Base-by-base conservation (phyloP, 2,329 filamentous ascomycete genomes). In the Claviceps humidiphila region DNA sequence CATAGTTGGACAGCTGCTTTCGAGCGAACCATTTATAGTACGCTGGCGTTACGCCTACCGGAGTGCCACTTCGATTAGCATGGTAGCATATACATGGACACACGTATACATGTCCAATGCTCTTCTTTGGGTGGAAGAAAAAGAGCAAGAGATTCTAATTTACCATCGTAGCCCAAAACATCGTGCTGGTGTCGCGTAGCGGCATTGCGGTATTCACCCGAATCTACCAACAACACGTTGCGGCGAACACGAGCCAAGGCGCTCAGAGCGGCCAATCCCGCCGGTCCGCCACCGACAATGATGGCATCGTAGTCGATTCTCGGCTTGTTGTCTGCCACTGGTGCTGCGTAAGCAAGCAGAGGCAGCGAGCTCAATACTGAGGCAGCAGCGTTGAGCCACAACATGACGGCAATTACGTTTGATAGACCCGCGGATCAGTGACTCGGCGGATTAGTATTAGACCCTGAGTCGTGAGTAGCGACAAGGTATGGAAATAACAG, bases 131-230 rank as follows among this genome's bases (percentile, higher is more conserved):
- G 6, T 30, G 30, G 8, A 11, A 8, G 4, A 4, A 34, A 34
- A 11, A 34, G 30, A 11, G 24, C 16, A 11, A 14, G 42, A 24
- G n/a, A 37, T 17, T 3, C 4, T 38, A 16, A 46, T 60, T 56
- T 59, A 80, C 79, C 79, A 50, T 82, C 79, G 53, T 72, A 77
- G 3, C 78, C 78, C 26, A 81, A 67, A 0, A 82, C 74, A 60
- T 82, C 80, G 62, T 83, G 80, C 71, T 81, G 76, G 56, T 80
- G 72, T 14, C 78, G 65, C 0, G 80, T 82, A 0, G 71, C 65
- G 1, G 51, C 69, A 59, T 82, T 83, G 50, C 80, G 74, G 57
- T 83, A 83, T 34, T 72, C 67, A 13, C 73, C 74, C 20, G 76
- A 80, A 60, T 83, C 80, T 51, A 82, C 74, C 43, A 83, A 61